Percentiles rank a stretch among this genome's conserved stretches.
These are phyloP conservation scores for Candida oleophila DNA, from an alignment of 805 yeast species.

Conservation along the genomic window DNA sequence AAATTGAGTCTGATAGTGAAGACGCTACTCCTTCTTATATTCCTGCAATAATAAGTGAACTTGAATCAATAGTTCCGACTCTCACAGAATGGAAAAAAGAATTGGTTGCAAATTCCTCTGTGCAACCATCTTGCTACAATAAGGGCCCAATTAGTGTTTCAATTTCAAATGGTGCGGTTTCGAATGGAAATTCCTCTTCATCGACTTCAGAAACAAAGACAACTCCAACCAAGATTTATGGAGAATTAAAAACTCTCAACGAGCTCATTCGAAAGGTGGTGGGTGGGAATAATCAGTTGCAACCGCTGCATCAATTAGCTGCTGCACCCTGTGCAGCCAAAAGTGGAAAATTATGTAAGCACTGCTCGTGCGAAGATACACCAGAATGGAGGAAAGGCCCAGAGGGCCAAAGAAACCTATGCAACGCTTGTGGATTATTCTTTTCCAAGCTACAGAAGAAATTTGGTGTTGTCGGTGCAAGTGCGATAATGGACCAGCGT, in stretches of 20 bases:
- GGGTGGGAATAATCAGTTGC: not conserved
- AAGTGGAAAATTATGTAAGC: slow-evolving; percentile 12
- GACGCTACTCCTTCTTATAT: not conserved
- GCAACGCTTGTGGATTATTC: slow-evolving; percentile 82
- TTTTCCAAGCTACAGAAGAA: slow-evolving; percentile 63
- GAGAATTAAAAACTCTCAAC: not conserved
- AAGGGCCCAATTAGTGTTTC: not conserved
- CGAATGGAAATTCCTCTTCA: not conserved
- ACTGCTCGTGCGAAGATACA: slow-evolving; percentile 57
- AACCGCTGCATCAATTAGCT: not conserved
- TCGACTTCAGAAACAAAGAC: not conserved
- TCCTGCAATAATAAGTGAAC: no score
- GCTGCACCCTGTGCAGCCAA: not conserved
- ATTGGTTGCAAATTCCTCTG: not conserved
- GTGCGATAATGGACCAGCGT: slow-evolving; percentile 27
- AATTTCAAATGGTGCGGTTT: not conserved
- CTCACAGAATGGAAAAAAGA: not conserved
- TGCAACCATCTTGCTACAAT: not conserved
- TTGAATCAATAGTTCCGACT: not conserved
- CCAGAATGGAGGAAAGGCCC: slow-evolving; percentile 90
- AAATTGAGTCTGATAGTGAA: not conserved
- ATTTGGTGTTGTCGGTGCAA: slow-evolving; percentile 46
- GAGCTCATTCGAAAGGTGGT: not conserved
- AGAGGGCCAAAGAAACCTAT: slow-evolving; percentile 68
- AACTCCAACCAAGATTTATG: not conserved